These are phyloP conservation scores for Ilex aquifolium DNA, from an alignment of 257 asterid genomes.

Conservation along the genomic window DNA sequence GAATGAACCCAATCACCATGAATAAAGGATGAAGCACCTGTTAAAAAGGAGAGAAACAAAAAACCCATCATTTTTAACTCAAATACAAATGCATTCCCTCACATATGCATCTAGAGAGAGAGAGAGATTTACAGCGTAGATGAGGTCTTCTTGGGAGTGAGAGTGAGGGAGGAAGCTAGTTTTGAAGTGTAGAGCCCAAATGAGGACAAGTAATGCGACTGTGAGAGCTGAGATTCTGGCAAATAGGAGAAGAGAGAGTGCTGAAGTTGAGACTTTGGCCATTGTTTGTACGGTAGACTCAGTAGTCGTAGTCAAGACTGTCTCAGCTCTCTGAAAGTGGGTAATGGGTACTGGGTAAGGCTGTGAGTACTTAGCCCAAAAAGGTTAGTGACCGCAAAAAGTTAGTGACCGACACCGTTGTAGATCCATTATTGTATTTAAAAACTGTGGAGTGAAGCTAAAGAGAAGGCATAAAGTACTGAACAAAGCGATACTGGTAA, in stretches of 20 bases:
- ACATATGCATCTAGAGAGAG: not conserved
- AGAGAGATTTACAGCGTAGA: conserved; percentile 45
- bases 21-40: conserved; percentile 85
- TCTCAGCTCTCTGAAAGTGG: too few relatives aligned
- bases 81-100: not conserved
- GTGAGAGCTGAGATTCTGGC: conserved; percentile 61
- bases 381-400: too few relatives aligned
- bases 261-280: conserved; percentile 34
- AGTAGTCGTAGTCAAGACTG: too few relatives aligned
- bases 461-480: too few relatives aligned
- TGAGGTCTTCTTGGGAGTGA: conserved; percentile 48
- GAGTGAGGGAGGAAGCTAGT: conserved; percentile 61
- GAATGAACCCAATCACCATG: conserved; percentile 89
- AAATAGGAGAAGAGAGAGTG: conserved; percentile 29
- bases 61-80: not conserved
- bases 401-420: too few relatives aligned
- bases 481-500: too few relatives aligned
- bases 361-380: too few relatives aligned
- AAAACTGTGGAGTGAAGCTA: too few relatives aligned
- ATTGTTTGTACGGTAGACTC: conserved; percentile 14
- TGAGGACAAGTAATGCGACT: conserved; percentile 65
- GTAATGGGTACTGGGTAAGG: too few relatives aligned
- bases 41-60: conserved; percentile 6
- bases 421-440: too few relatives aligned
- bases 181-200: conserved; percentile 66